Conservation (phyloP, 2,329 filamentous ascomycete genomes). For the Neodidymelliopsis sp. region DNA sequence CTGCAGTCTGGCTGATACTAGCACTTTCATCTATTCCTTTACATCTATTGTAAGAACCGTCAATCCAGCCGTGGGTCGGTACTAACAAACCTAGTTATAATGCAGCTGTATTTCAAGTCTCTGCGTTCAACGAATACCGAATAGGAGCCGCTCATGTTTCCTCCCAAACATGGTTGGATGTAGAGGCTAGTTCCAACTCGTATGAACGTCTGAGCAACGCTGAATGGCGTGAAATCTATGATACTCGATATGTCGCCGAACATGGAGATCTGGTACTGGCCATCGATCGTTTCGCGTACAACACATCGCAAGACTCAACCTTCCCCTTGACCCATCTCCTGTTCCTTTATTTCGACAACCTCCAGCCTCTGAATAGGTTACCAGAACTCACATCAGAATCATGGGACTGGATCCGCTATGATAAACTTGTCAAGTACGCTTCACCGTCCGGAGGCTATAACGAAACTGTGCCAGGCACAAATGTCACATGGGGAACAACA, state of each 20-base stretch:
- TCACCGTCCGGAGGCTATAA: not conserved
- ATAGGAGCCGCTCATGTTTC: slow-evolving; percentile 10
- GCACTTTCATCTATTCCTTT: slow-evolving; percentile 45
- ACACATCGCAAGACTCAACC: not conserved
- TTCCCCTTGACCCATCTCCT: not conserved
- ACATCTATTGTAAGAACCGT: slow-evolving; percentile 48
- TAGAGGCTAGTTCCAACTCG: not conserved
- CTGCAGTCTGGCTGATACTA: slow-evolving; percentile 13
- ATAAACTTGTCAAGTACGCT: not conserved
- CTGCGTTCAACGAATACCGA: slow-evolving; percentile 22
- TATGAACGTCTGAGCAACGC: not conserved
- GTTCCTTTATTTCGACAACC: not conserved
- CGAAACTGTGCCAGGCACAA: not conserved
- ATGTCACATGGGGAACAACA: not conserved
- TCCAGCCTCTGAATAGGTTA: not conserved
- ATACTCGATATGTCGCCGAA: slow-evolving; percentile 7
- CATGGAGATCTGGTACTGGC: slow-evolving; percentile 18
- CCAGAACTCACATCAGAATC: not conserved
- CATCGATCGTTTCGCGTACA: slow-evolving; percentile 14
- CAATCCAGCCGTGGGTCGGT: not conserved
- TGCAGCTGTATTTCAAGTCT: slow-evolving; percentile 25
- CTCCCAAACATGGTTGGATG: slow-evolving; percentile 3
- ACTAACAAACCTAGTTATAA: slow-evolving; percentile 30
- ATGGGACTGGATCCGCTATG: not conserved
- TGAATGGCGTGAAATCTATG: slow-evolving; percentile 7